These are phyloP conservation scores for Microcos paniculata DNA, from an alignment of 345 rosid species.

Conservation along the genomic window DNA sequence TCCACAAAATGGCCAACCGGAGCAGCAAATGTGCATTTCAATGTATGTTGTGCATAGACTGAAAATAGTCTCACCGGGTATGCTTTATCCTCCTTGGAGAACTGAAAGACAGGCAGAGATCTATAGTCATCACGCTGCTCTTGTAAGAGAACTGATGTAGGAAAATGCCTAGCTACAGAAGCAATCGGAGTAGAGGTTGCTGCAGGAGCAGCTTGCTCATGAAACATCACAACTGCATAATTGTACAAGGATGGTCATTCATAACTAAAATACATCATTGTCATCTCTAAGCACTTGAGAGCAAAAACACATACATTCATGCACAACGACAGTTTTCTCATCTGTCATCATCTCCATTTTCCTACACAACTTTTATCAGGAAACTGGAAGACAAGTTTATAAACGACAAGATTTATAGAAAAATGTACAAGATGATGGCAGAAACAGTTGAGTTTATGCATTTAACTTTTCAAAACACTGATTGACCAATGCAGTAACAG, in stretches of 20 bases:
- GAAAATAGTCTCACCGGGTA: constrained; percentile 43
- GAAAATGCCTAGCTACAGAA: constrained; percentile 58
- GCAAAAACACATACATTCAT: neutral
- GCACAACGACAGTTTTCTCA: neutral
- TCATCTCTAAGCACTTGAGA: neutral
- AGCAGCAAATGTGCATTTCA: neutral
- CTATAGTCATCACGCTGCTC: constrained; percentile 68
- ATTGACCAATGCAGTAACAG: neutral
- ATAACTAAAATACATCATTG: neutral
- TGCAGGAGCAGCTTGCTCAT: constrained; percentile 53
- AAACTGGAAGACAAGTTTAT: neutral
- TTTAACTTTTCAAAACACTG: neutral
- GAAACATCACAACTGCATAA: constrained; percentile 49
- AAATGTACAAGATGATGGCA: neutral
- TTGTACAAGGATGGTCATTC: neutral
- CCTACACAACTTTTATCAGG: neutral
- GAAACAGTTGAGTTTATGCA: neutral
- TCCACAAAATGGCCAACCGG: neutral
- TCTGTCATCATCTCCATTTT: neutral
- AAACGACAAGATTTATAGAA: neutral
- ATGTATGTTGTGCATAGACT: neutral
- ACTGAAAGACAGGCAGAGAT: constrained; percentile 34
- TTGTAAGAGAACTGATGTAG: constrained; percentile 67
- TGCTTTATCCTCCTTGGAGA: constrained; percentile 49
- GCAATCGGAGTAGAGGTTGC: constrained; percentile 49